phyloP scores from a whole-genome alignment of 176 grass and related monocot species.

The Microstegium vimineum region DNA sequence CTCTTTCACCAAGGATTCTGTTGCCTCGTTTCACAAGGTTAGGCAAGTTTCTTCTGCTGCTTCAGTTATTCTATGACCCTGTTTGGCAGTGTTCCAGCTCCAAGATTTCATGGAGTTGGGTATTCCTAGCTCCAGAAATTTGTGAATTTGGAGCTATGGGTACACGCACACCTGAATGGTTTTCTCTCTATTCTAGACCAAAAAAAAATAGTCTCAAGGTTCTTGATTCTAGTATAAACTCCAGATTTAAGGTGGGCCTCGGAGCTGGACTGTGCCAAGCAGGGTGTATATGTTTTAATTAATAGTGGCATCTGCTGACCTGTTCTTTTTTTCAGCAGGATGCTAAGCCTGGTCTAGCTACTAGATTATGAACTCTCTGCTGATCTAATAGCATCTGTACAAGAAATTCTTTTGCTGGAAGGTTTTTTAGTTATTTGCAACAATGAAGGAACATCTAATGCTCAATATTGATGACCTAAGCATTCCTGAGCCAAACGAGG shows the following conservation, averaged over 20 bases:
- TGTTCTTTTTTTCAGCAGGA: conserved; percentile 25
- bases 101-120: neutral
- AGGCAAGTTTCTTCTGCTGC: neutral
- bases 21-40: conserved; percentile 14
- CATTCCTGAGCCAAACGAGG: conserved; percentile 21
- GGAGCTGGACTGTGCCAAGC: neutral
- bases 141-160: neutral
- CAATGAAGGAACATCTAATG: conserved; percentile 54
- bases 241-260: neutral
- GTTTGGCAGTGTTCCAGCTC: neutral
- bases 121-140: neutral
- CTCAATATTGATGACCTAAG: conserved; percentile 49
- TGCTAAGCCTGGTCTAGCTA: conserved; percentile 18
- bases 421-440: conserved; percentile 25
- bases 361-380: conserved; percentile 27
- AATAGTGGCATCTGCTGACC: neutral
- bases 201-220: neutral
- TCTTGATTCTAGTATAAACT: neutral
- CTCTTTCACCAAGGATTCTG: conserved; percentile 23
- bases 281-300: neutral
- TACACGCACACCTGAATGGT: neutral
- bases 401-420: conserved; percentile 30
- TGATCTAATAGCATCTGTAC: conserved; percentile 30
- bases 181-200: neutral
- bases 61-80: neutral